Percentiles rank a stretch among this genome's conserved stretches.
phyloP scores from a whole-genome alignment of 2,329 filamentous ascomycete genomes.

The Xylariaceae sp. region DNA sequence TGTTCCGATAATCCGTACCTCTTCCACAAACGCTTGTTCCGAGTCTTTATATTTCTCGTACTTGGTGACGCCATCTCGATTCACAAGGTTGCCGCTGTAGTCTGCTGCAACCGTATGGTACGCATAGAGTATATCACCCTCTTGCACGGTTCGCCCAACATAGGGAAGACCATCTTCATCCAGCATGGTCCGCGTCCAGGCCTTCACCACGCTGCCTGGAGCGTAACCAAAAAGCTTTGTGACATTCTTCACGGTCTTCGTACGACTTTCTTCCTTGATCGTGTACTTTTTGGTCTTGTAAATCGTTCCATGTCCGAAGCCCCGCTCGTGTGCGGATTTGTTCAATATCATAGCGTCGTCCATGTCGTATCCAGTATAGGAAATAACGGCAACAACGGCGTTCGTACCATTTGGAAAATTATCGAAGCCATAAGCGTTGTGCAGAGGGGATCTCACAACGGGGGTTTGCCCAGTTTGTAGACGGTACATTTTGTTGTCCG shows the following conservation, averaged over 20 bases:
- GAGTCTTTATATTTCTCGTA: constrained; percentile 93
- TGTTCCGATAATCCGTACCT: constrained; percentile 83
- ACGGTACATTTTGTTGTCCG: constrained; percentile 95
- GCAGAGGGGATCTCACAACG: constrained; percentile 83
- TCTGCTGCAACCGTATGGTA: constrained; percentile 86
- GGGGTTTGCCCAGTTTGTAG: constrained; percentile 95
- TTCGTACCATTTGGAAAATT: constrained; percentile 98
- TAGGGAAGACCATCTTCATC: constrained; percentile 85
- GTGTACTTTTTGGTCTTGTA: constrained; percentile 96
- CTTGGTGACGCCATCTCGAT: constrained; percentile 79
- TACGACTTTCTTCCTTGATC: constrained; percentile 73
- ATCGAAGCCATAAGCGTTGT: constrained; percentile 95
- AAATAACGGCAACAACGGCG: constrained; percentile 93
- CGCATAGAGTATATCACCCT: constrained; percentile 82
- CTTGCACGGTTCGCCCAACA: constrained; percentile 70
- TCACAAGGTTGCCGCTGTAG: constrained; percentile 72
- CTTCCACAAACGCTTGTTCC: constrained; percentile 85
- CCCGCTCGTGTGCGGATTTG: constrained; percentile 92
- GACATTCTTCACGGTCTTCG: constrained; percentile 62
- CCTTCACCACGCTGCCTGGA: constrained; percentile 67
- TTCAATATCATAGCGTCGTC: constrained; percentile 99
- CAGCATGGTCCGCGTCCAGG: constrained; percentile 65
- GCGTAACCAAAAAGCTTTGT: constrained; percentile 89
- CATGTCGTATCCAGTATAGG: constrained; percentile 99
- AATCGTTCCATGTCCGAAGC: constrained; percentile 91